A percentile compares a stretch with the other conserved stretches of the same genome.
phyloP scores from a whole-genome alignment of 2,329 filamentous ascomycete species.

The Pyricularia sp. region DNA sequence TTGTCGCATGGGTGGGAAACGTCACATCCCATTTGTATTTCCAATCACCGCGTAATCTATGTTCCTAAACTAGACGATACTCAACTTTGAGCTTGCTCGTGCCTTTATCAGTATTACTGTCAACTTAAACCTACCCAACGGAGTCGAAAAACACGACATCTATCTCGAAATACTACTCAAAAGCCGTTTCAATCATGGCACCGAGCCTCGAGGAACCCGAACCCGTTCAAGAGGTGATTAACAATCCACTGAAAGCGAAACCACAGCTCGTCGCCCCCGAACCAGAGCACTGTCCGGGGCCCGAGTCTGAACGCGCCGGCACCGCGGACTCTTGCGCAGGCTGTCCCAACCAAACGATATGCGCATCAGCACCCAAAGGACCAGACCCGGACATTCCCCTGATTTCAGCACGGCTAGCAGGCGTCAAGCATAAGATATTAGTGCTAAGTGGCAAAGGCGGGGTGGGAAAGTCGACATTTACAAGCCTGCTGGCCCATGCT shows the following conservation, averaged over 20 bases:
- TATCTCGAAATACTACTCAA: background rate
- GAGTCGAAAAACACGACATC: background rate
- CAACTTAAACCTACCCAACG: background rate
- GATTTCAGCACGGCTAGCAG: slow-evolving; percentile 69
- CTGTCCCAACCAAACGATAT: slow-evolving; percentile 92
- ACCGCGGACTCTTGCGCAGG: slow-evolving; percentile 76
- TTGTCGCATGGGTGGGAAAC: background rate
- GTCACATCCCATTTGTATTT: background rate
- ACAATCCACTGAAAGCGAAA: slow-evolving; percentile 62
- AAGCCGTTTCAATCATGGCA: slow-evolving; percentile 43
- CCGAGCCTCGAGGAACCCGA: slow-evolving; percentile 66
- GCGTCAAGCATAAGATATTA: slow-evolving; percentile 82
- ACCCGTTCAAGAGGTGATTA: slow-evolving; percentile 54
- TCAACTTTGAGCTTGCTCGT: background rate
- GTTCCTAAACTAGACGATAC: background rate
- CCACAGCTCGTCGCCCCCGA: slow-evolving; percentile 87
- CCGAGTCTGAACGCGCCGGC: slow-evolving; percentile 60
- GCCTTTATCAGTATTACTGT: background rate
- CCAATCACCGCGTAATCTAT: background rate
- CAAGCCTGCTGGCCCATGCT: slow-evolving; percentile 73
- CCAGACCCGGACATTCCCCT: slow-evolving; percentile 87
- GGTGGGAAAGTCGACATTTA: slow-evolving; percentile 93
- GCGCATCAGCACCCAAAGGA: slow-evolving; percentile 85
- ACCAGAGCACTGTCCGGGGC: slow-evolving; percentile 92
- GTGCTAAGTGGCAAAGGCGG: slow-evolving; percentile 91